These are phyloP conservation scores for Aspergillus coremiiformis DNA, from an alignment of 495 filamentous ascomycete species.

Conservation along the genomic window DNA sequence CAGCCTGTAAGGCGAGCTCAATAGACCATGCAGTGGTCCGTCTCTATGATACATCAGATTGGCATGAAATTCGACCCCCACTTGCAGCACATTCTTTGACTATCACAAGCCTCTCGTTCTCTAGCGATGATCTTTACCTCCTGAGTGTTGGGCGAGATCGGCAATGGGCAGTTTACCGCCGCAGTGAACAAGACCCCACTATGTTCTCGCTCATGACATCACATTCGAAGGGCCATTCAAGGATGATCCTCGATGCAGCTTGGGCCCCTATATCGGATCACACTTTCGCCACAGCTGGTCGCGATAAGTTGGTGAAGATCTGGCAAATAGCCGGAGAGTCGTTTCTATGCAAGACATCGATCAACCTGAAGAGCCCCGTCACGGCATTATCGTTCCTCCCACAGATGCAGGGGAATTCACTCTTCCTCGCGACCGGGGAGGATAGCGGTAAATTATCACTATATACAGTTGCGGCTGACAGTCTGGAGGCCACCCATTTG, in stretches of 20 bases:
- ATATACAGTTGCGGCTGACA: slow-evolving; percentile 32
- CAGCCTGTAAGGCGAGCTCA: slow-evolving; percentile 88
- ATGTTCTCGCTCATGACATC: slow-evolving; percentile 49
- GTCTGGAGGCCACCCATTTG: slow-evolving; percentile 38
- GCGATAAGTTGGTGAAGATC: slow-evolving; percentile 78
- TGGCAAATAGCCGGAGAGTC: slow-evolving; percentile 47
- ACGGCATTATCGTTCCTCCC: slow-evolving; percentile 69
- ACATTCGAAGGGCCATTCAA: slow-evolving; percentile 76
- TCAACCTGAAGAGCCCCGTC: slow-evolving; percentile 52
- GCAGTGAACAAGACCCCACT: slow-evolving; percentile 29
- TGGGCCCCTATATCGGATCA: slow-evolving; percentile 56
- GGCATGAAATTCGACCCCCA: slow-evolving; percentile 82
- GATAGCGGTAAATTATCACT: slow-evolving; percentile 41
- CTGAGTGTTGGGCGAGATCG: slow-evolving; percentile 88
- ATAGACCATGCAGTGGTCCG: slow-evolving; percentile 91
- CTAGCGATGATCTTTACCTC: slow-evolving; percentile 60
- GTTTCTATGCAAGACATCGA: slow-evolving; percentile 44
- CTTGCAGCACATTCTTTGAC: slow-evolving; percentile 77
- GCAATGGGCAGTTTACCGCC: slow-evolving; percentile 76
- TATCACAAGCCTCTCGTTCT: slow-evolving; percentile 72
- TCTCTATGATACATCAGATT: slow-evolving; percentile 74
- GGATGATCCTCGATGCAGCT: slow-evolving; percentile 80
- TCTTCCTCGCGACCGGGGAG: slow-evolving; percentile 61
- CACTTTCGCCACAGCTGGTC: slow-evolving; percentile 77
- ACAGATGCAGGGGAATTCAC: slow-evolving; percentile 24